Base-by-base conservation (phyloP, 176 grass and related monocot species). In the Triticum turgidum region DNA sequence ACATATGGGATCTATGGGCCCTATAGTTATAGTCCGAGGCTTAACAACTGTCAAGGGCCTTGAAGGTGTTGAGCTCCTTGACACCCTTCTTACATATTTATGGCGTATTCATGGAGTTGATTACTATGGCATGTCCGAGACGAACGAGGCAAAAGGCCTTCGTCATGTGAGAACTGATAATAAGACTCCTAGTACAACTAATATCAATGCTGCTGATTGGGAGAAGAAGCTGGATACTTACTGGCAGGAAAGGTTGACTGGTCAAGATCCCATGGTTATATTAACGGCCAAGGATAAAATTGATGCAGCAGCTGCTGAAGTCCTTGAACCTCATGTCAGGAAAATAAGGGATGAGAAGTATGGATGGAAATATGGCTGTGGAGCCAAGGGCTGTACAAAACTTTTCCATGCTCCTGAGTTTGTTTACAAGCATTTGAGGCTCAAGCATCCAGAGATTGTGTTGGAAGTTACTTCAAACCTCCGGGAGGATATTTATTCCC, bases 341-440 rank as follows among this genome's bases (percentile, higher is more conserved):
- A 99, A 99, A 89, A 99, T 99, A 80, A 91, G 97, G 65, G 97
- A 99, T 90, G 97, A 99, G 80, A 99, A 97, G 78, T 99, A 99
- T 79, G 97, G 94, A 29, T 99, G 97, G 97, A 99, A 99, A 87
- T 99, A 99, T 72, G 97, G 97, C 22, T 99, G 97, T 83, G 97
- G 97, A 25, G 97, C 97, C 39, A 99, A 99, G 78, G 94, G 90
- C 13, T 99, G 97, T 62, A 99, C 97, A 7, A 99, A 99, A 83
- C 92, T 99, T 84, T 99, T 99, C 85, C 97, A 99, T 90, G 97
- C 97, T 85, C 89, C 97, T 27, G 97, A 99, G 66, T 99, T 99
- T 78, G 97, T 99, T 65, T 88, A 99, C 82, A 99, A 99, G 75
- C 97, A 99, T 97, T 89, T 99, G 73, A 94, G 89, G 83, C 94